phyloP scores from a whole-genome alignment of 768 basidiomycete genomes.

The Russula dissimulans region DNA sequence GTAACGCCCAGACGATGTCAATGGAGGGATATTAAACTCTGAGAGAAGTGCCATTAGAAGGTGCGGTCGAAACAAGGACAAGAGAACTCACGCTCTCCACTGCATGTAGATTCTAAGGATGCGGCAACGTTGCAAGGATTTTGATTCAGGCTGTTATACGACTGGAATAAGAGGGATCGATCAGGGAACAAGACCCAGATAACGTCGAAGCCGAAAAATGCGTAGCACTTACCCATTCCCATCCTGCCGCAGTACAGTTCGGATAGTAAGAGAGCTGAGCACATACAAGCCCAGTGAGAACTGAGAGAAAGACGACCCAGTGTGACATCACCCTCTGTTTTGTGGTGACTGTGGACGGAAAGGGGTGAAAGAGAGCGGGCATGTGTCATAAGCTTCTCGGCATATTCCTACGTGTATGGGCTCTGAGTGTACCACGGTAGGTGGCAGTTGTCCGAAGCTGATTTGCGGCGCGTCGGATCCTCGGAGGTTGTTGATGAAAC shows the following conservation, averaged over 20 bases:
- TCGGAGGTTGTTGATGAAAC: too few relatives aligned
- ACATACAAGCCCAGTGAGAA: neutral
- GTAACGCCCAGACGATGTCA: neutral
- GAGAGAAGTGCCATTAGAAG: too few relatives aligned
- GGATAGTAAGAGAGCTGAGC: constrained; percentile 1
- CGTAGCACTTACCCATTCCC: neutral
- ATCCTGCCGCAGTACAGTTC: constrained; percentile 1
- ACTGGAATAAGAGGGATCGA: neutral
- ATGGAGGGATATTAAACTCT: neutral
- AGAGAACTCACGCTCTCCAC: neutral
- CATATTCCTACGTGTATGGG: too few relatives aligned
- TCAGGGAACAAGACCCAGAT: neutral
- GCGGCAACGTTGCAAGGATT: constrained; percentile 3
- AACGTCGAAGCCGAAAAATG: too few relatives aligned
- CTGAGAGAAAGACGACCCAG: neutral
- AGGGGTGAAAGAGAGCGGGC: too few relatives aligned
- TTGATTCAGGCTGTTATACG: constrained; percentile 2
- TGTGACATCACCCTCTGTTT: neutral
- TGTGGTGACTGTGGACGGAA: neutral
- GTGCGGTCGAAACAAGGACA: neutral
- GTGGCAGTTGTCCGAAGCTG: too few relatives aligned
- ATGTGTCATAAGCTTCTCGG: too few relatives aligned
- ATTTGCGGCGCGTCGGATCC: too few relatives aligned
- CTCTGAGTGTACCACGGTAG: too few relatives aligned
- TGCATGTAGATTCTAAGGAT: neutral